Percentiles rank a stretch among this genome's conserved stretches.
phyloP scores from a whole-genome alignment of 164 flowering plant species.

The Chimonanthus praecox region DNA sequence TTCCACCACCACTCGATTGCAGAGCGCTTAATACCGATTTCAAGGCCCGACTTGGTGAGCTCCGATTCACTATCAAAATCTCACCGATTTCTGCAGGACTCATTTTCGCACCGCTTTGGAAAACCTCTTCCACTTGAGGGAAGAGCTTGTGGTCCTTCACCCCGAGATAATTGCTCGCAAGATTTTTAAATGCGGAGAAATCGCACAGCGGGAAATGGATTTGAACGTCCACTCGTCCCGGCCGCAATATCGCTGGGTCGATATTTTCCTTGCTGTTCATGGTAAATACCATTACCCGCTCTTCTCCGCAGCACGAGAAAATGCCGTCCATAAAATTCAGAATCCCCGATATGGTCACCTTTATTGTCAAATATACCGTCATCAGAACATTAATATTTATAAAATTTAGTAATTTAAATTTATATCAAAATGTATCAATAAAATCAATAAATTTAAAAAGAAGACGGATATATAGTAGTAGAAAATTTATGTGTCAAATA shows the following conservation, averaged over 20 bases:
- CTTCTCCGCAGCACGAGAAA: conserved; percentile 67
- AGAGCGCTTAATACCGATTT: conserved; percentile 61
- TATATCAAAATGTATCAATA: too few relatives aligned
- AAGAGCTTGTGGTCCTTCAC: conserved; percentile 82
- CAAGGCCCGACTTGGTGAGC: conserved; percentile 74
- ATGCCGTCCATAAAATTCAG: conserved; percentile 84
- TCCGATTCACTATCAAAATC: conserved; percentile 68
- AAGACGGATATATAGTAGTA: too few relatives aligned
- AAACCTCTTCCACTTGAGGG: conserved; percentile 69
- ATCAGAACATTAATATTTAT: too few relatives aligned
- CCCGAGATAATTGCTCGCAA: conserved; percentile 72
- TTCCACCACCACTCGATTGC: conserved; percentile 33
- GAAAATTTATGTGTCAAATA: too few relatives aligned
- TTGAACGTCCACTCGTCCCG: conserved; percentile 84
- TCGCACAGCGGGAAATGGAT: conserved; percentile 69
- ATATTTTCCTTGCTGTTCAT: conserved; percentile 47
- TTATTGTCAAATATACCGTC: too few relatives aligned
- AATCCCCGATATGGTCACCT: conserved; percentile 45
- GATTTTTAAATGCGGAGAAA: conserved; percentile 54
- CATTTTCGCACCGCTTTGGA: conserved; percentile 50
- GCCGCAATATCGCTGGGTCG: conserved; percentile 58
- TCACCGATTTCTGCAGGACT: conserved; percentile 83
- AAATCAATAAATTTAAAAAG: too few relatives aligned
- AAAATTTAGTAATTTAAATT: too few relatives aligned
- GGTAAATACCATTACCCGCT: conserved; percentile 75